phyloP scores from a whole-genome alignment of 495 filamentous ascomycete species.

The Chaetomium fimeti region DNA sequence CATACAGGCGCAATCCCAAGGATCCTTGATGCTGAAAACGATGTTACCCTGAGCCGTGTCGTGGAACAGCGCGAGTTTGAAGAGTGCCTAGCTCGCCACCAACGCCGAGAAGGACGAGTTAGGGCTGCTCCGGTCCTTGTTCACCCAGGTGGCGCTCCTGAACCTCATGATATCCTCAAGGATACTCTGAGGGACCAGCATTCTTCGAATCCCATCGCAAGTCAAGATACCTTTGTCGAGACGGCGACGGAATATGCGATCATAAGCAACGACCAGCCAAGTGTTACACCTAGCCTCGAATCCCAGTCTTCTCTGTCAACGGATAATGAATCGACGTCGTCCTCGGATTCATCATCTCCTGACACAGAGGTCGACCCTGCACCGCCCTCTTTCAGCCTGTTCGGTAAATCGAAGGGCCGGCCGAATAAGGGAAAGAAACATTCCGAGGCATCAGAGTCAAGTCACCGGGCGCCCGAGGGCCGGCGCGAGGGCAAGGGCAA shows the following conservation, averaged over 20 bases:
- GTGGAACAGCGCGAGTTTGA: slow-evolving; percentile 26
- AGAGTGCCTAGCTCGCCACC: neutral
- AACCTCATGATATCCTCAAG: neutral
- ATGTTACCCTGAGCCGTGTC: slow-evolving; percentile 25
- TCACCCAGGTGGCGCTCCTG: neutral
- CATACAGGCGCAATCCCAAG: slow-evolving; percentile 16
- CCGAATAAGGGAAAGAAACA: neutral
- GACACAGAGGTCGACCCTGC: neutral
- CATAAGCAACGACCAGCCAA: neutral
- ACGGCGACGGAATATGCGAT: neutral
- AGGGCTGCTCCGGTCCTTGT: slow-evolving; percentile 6
- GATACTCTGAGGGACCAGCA: neutral
- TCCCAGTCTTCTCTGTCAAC: slow-evolving; percentile 3
- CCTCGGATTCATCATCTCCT: neutral
- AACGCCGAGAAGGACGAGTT: neutral
- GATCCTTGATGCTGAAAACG: slow-evolving; percentile 17
- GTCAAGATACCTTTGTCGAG: neutral
- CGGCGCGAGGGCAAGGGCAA: neutral
- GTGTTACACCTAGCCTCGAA: neutral
- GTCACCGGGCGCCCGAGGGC: neutral
- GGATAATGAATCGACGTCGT: slow-evolving; percentile 8
- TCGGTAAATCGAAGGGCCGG: neutral
- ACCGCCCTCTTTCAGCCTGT: neutral
- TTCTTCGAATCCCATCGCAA: too few species aligned
- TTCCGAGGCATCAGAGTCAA: neutral